Percentiles rank a stretch among this genome's conserved stretches.
phyloP scores from a whole-genome alignment of 2,329 filamentous ascomycete species.

The Ambrosiella cleistominuta region DNA sequence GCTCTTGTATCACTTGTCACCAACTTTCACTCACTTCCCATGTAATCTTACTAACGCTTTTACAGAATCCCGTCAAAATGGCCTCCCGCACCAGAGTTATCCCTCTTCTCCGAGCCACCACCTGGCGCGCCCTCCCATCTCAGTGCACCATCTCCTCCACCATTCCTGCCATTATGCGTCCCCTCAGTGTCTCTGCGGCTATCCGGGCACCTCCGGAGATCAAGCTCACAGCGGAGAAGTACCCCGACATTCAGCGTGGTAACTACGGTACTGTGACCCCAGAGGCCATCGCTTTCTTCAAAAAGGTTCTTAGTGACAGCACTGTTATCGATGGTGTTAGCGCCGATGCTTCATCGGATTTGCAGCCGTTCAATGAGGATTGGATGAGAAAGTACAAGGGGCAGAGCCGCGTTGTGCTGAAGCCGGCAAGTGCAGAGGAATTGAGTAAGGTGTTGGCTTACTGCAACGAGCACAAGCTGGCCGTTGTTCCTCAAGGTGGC shows the following conservation, averaged over 20 bases:
- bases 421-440: slow-evolving; percentile 68
- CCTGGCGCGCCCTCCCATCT: background rate
- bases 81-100: slow-evolving; percentile 5
- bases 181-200: background rate
- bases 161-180: background rate
- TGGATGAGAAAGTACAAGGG: slow-evolving; percentile 99
- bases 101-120: slow-evolving; percentile 7
- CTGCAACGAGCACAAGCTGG: slow-evolving; percentile 83
- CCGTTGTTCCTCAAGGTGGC: slow-evolving; percentile 90
- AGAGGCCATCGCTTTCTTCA: slow-evolving; percentile 72
- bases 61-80: slow-evolving; percentile 4
- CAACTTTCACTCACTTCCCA: background rate
- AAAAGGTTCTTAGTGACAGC: slow-evolving; percentile 58
- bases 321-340: slow-evolving; percentile 75
- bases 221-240: slow-evolving; percentile 72
- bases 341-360: slow-evolving; percentile 45
- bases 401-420: slow-evolving; percentile 71
- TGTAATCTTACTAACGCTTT: background rate
- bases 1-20: background rate
- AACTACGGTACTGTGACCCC: slow-evolving; percentile 56
- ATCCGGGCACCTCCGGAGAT: slow-evolving; percentile 14
- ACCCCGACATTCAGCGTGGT: slow-evolving; percentile 69
- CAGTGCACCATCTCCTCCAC: background rate
- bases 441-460: slow-evolving; percentile 83
- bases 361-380: slow-evolving; percentile 86